Conservation (phyloP, 768 basidiomycete genomes). For the Russula ochroleuca region DNA sequence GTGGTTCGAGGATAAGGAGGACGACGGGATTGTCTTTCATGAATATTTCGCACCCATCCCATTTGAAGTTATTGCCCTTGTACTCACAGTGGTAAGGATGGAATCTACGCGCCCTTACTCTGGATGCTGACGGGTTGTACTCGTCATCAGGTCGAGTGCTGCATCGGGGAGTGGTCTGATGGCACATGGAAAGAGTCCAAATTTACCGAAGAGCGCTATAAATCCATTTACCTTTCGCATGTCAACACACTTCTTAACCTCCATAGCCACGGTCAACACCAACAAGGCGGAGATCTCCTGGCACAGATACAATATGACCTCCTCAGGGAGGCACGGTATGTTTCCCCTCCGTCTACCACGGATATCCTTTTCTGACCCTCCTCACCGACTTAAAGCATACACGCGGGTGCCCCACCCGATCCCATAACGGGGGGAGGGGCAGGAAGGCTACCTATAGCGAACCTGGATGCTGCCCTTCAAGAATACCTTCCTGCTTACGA, state of each 20-base stretch:
- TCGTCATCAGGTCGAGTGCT: conserved; percentile 14
- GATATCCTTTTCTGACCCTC: neutral
- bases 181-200: neutral
- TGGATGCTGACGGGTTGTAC: neutral
- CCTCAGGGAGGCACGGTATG: conserved; percentile 14
- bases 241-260: neutral
- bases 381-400: neutral
- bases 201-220: conserved; percentile 3
- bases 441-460: neutral
- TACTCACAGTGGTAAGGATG: conserved; percentile 15
- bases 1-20: conserved; percentile 12
- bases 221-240: neutral
- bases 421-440: neutral
- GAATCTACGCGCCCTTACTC: neutral
- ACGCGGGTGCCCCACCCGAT: neutral
- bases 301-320: neutral
- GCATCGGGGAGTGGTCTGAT: conserved; percentile 15
- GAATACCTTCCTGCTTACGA: neutral
- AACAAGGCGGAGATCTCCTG: neutral
- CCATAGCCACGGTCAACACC: neutral
- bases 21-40: neutral
- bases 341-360: neutral
- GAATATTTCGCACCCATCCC: conserved; percentile 10
- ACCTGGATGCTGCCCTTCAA: neutral
- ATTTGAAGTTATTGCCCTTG: conserved; percentile 1